Evolutionary conservation across 2,329 filamentous ascomycete genomes (phyloP).

Genomic region (Talaromyces sp.): DNA sequence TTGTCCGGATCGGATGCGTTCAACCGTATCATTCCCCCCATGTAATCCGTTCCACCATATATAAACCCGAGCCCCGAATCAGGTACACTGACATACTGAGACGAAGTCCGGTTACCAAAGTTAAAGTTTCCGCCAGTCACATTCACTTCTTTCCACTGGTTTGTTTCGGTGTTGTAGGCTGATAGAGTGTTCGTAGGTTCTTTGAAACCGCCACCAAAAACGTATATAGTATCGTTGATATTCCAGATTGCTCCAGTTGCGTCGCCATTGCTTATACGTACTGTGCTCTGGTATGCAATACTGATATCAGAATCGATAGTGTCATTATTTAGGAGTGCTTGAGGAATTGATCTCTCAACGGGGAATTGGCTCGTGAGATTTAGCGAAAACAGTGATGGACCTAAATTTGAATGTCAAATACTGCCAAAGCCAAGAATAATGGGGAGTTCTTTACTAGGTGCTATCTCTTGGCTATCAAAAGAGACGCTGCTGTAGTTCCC

Average conservation of each 20-base stretch:
- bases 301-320: slow-evolving; percentile 8
- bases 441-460: slow-evolving; percentile 7
- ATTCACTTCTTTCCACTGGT: slow-evolving; percentile 16
- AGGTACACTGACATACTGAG: slow-evolving; percentile 17
- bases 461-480: slow-evolving; percentile 13
- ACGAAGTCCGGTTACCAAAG: slow-evolving; percentile 15
- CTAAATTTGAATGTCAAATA: not conserved
- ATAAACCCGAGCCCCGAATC: slow-evolving; percentile 16
- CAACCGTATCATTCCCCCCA: slow-evolving; percentile 18
- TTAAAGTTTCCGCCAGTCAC: slow-evolving; percentile 17
- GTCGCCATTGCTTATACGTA: slow-evolving; percentile 10
- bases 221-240: slow-evolving; percentile 15
- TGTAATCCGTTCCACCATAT: slow-evolving; percentile 15
- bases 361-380: slow-evolving; percentile 16
- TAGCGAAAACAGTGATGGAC: slow-evolving; percentile 12
- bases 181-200: slow-evolving; percentile 14
- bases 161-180: slow-evolving; percentile 13
- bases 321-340: slow-evolving; percentile 10
- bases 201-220: slow-evolving; percentile 19
- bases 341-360: slow-evolving; percentile 14
- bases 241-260: slow-evolving; percentile 17
- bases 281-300: slow-evolving; percentile 7
- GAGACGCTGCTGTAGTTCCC: slow-evolving; percentile 18
- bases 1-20: slow-evolving; percentile 17
- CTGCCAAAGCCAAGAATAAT: not conserved